These are phyloP conservation scores for Encephalitozoon cuniculi DNA, from an alignment of 371 early-diverging fungal species.

Conservation along the genomic window DNA sequence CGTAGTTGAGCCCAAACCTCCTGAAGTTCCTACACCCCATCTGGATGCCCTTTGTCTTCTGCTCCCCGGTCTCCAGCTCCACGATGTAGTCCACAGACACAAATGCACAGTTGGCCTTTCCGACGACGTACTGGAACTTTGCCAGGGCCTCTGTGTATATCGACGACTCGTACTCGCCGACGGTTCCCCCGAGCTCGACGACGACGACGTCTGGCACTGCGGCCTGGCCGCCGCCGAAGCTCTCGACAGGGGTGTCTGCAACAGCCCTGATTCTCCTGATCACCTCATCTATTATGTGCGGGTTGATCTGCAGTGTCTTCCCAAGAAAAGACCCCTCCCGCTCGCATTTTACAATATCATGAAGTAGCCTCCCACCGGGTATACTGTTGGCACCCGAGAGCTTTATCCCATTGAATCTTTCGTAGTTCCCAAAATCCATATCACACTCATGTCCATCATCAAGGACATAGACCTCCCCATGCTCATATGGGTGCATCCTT, in stretches of 20 bases:
- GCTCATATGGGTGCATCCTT: slow-evolving; percentile 77
- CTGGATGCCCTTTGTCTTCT: slow-evolving; percentile 97
- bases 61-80: slow-evolving; percentile 85
- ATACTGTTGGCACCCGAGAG: slow-evolving; percentile 89
- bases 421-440: slow-evolving; percentile 95
- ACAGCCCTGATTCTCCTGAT: slow-evolving; percentile 90
- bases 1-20: slow-evolving; percentile 85
- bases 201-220: slow-evolving; percentile 73
- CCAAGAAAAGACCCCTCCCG: slow-evolving; percentile 74
- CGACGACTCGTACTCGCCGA: slow-evolving; percentile 94
- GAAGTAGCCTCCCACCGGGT: slow-evolving; percentile 95
- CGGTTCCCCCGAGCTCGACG: slow-evolving; percentile 95
- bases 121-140: slow-evolving; percentile 92
- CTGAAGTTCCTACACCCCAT: slow-evolving; percentile 81
- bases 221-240: slow-evolving; percentile 64
- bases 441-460: slow-evolving; percentile 98
- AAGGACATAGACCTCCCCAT: slow-evolving; percentile 92
- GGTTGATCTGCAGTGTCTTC: slow-evolving; percentile 94
- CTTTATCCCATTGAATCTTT: slow-evolving; percentile 84
- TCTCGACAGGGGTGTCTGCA: slow-evolving; percentile 67
- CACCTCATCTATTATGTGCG: slow-evolving; percentile 88
- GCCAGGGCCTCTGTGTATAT: slow-evolving; percentile 96
- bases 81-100: slow-evolving; percentile 92
- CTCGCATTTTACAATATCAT: slow-evolving; percentile 80
- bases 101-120: slow-evolving; percentile 84